Conservation (phyloP, 371 early-diverging fungal genomes). For the Syncephalis plumigaleata region DNA sequence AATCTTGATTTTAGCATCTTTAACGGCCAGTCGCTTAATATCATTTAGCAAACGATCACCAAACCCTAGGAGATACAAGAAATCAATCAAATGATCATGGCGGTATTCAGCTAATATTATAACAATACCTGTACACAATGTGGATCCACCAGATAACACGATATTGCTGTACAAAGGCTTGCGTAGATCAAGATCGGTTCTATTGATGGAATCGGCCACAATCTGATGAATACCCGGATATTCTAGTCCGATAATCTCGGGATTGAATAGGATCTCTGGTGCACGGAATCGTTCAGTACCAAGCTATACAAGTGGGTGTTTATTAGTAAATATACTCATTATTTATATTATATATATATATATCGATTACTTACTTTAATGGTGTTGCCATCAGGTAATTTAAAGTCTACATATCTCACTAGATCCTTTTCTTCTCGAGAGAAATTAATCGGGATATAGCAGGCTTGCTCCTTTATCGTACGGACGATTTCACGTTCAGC, state of each 20-base stretch:
- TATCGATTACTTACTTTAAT: conserved; percentile 38
- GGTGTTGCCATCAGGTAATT: conserved; percentile 81
- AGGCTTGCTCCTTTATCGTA: conserved; percentile 87
- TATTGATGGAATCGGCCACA: conserved; percentile 72
- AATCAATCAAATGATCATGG: no score
- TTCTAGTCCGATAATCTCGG: conserved; percentile 78
- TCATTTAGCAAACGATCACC: conserved; percentile 85
- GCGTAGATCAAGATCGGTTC: conserved; percentile 82
- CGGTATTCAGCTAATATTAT: background rate
- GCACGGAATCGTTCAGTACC: conserved; percentile 68
- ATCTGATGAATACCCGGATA: conserved; percentile 79
- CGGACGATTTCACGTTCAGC: conserved; percentile 90
- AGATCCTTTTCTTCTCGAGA: conserved; percentile 76
- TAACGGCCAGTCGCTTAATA: conserved; percentile 61
- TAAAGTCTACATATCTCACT: conserved; percentile 54
- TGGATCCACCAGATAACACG: conserved; percentile 87
- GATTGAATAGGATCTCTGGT: conserved; percentile 70
- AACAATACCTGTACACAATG: conserved; percentile 37
- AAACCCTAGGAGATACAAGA: conserved; percentile 41
- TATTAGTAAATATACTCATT: background rate
- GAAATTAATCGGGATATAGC: conserved; percentile 82
- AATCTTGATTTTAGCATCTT: conserved; percentile 88
- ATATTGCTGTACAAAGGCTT: conserved; percentile 72
- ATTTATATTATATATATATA: no score
- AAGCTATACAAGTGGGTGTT: conserved; percentile 33